Conservation (phyloP, 2,329 filamentous ascomycete genomes). For the Venturia asperata region DNA sequence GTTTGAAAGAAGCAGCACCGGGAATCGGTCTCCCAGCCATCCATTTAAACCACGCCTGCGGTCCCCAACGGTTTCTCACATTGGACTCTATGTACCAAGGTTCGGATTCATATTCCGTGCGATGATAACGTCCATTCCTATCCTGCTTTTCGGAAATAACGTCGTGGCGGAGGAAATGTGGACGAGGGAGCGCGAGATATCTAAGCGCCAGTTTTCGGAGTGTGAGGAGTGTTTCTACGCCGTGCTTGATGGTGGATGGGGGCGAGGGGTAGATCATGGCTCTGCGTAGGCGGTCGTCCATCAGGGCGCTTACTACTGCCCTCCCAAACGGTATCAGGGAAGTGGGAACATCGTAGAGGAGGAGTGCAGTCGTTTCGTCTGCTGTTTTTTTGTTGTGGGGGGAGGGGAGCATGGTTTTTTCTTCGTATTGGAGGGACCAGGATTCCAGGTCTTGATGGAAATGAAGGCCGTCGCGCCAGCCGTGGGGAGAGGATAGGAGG, state of each 20-base stretch:
- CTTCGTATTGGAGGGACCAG: constrained; percentile 55
- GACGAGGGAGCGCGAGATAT: constrained; percentile 54
- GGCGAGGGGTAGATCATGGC: constrained; percentile 54
- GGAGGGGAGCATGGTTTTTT: constrained; percentile 46
- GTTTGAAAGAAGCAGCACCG: constrained; percentile 40
- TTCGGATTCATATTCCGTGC: constrained; percentile 50
- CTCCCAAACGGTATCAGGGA: constrained; percentile 41
- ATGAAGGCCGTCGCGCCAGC: constrained; percentile 43
- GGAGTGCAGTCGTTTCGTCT: constrained; percentile 51
- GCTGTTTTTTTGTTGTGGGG: constrained; percentile 40
- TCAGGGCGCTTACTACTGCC: constrained; percentile 50
- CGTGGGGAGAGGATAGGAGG: constrained; percentile 12
- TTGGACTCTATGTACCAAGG: constrained; percentile 54
- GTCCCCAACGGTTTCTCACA: constrained; percentile 57
- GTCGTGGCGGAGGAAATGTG: constrained; percentile 33
- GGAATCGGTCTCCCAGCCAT: constrained; percentile 42
- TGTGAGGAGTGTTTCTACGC: constrained; percentile 43
- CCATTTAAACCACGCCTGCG: constrained; percentile 45
- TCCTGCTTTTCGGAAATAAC: constrained; percentile 44
- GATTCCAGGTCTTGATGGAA: constrained; percentile 45
- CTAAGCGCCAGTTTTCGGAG: constrained; percentile 51
- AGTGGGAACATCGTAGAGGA: constrained; percentile 50
- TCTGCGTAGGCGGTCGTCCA: constrained; percentile 56
- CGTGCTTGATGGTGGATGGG: constrained; percentile 28
- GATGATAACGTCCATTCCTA: constrained; percentile 45